Base-by-base conservation (phyloP, 257 asterid species). In the Euphrasia confusa region DNA sequence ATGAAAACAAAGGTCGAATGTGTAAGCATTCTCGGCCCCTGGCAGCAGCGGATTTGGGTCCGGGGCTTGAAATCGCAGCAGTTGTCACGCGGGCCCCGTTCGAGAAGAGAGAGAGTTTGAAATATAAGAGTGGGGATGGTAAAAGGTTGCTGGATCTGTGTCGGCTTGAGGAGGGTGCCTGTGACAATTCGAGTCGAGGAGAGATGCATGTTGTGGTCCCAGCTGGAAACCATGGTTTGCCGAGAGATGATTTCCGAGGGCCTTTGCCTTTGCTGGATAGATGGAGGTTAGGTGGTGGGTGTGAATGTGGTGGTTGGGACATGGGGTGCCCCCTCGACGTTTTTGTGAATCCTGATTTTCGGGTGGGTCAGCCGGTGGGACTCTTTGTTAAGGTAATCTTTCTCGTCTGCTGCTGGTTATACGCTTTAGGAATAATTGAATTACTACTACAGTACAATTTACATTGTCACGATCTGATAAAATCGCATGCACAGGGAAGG, bases 301-400 rank as follows among this genome's bases (percentile, higher is more conserved):
- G 99, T 54, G 99, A 87, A 33, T 93, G 99, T 74, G 99, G 97
- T 45, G 97, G 97, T 14, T 93, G 99, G 99, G 99, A 93, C 77
- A 79, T 93, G 92, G 87, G 90, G 4, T 89, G 99, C 69, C 95
- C 95, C 4, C 82, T 93, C 45, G 67, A 74, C 58, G 71, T 93
- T 66, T 79, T 89, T 48, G 70, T 70, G 49, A 85, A 77, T 72
- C 80, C 80, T 1, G 63, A 67, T 65, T 63, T 75, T 58, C 71
- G 27, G 26, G 67, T 80, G 35, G 77, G 60, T 53, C 77, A 54
- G 62, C 80, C 91, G 1, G 55, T 77, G 47, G 57, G 81, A 69
- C 95, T 89, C 70, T 92, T 81, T 72, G 65, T 76, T 75, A 93
- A 83, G 98, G 98, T 92, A 82, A 61, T 39, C 40, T 1, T 63